A percentile compares a stretch with the other conserved stretches of the same genome.
phyloP scores from a whole-genome alignment of 2,329 filamentous ascomycete species.

The Chaetothyriales sp. region DNA sequence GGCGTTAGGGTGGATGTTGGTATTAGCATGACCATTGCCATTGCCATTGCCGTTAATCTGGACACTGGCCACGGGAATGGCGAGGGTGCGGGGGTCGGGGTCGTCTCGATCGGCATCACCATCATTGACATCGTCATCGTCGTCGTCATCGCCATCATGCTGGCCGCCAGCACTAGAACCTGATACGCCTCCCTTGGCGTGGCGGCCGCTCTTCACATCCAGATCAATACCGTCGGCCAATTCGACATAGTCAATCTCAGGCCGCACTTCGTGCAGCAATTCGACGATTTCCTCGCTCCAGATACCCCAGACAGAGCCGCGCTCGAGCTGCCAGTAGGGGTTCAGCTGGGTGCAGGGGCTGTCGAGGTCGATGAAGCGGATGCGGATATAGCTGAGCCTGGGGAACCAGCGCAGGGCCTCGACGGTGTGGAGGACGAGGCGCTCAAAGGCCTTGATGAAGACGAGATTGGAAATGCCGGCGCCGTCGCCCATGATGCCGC shows the following conservation, averaged over 20 bases:
- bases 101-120: not conserved
- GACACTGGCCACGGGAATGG: not conserved
- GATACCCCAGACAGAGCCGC: constrained; percentile 51
- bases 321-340: constrained; percentile 54
- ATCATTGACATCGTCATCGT: not conserved
- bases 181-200: not conserved
- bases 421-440: constrained; percentile 51
- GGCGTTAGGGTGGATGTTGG: not conserved
- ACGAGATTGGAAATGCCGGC: constrained; percentile 58
- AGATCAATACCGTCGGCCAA: constrained; percentile 47
- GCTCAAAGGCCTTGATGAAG: constrained; percentile 60
- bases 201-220: not conserved
- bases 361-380: constrained; percentile 64
- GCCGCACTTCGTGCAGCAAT: constrained; percentile 46
- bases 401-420: constrained; percentile 43
- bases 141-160: not conserved
- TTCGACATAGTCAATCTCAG: constrained; percentile 46
- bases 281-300: constrained; percentile 58
- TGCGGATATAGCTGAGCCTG: constrained; percentile 50
- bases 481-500: constrained; percentile 43
- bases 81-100: not conserved
- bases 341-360: constrained; percentile 57
- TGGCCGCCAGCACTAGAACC: not conserved
- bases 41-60: not conserved
- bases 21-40: not conserved